Base-by-base conservation (phyloP, 306 rosid species). In the Ziziphus jujuba region DNA sequence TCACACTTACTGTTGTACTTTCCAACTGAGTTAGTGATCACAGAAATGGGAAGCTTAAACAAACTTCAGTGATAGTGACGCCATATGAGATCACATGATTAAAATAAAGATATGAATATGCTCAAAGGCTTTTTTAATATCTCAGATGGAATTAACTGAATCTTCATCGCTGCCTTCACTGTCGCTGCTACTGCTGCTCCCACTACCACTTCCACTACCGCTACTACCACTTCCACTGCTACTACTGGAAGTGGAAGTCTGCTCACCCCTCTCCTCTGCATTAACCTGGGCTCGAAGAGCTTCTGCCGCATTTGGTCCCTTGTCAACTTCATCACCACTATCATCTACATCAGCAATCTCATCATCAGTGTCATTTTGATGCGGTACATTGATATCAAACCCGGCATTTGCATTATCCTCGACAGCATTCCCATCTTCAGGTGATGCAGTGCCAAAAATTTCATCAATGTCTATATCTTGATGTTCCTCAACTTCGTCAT, bases 281-380 rank as follows among this genome's bases (percentile, higher is more conserved):
- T 83, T 88, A 49, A 85, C 90, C 72, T 88, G 96, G 15, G 90
- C 89, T 80, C 84, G 61, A 40, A 85, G 95, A 57, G 91, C 90
- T 77, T 86, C 98, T 35, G 96, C 95, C 11, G 96, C 96, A 84
- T 84, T 90, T 48, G 87, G 91, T 48, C 96, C 96, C 81, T 83
- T 90, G 54, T 90, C 93, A 35, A 76, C 90, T 79, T 90, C 97
- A 57, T 92, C 93, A 8, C 90, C 96, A 24, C 98, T 93, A 59
- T 76, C 98, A 60, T 84, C 91, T 65, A 93, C 93, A 67, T 90
- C 98, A 20, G 90, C 96, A 3, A 93, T 84, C 81, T 91, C 97
- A 73, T 91, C 92, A 21, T 91, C 97, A 13, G 87, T 78, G 56
- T 82, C 87, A 9, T 84, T 81, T 21, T 80, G 88, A 64, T 25